Evolutionary conservation across 129 eudicot species (phyloP).

Genomic region (Escallonia herrerae): DNA sequence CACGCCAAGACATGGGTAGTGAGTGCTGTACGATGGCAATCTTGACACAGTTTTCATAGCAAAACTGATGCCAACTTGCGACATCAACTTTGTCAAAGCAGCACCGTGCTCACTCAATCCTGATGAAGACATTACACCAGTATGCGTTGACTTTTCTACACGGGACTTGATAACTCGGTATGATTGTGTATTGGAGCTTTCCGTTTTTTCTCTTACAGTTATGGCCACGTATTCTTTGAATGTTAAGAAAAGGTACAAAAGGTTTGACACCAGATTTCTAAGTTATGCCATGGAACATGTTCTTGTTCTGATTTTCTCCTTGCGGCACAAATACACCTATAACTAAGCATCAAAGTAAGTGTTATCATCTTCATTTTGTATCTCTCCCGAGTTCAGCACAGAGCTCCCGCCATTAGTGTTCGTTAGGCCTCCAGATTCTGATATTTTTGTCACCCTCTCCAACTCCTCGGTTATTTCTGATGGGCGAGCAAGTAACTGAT

Average conservation of each 20-base stretch:
- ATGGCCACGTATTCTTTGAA: background rate
- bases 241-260: background rate
- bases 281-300: background rate
- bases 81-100: no score
- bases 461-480: conserved; percentile 30
- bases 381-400: conserved; percentile 1
- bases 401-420: conserved; percentile 37
- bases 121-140: no score
- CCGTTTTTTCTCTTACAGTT: background rate
- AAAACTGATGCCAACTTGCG: no score
- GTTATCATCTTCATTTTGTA: conserved; percentile 3
- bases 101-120: no score
- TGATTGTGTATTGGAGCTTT: background rate
- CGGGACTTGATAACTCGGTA: no score
- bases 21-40: no score
- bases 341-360: conserved; percentile 3
- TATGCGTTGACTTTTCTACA: no score
- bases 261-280: background rate
- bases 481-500: conserved; percentile 38
- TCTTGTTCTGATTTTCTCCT: background rate
- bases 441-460: conserved; percentile 36
- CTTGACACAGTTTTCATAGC: no score
- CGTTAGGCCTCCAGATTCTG: conserved; percentile 27
- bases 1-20: no score
- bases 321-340: background rate